Evolutionary conservation across 2,329 filamentous ascomycete species (phyloP).

Genomic region (Penicillium corylophilum): DNA sequence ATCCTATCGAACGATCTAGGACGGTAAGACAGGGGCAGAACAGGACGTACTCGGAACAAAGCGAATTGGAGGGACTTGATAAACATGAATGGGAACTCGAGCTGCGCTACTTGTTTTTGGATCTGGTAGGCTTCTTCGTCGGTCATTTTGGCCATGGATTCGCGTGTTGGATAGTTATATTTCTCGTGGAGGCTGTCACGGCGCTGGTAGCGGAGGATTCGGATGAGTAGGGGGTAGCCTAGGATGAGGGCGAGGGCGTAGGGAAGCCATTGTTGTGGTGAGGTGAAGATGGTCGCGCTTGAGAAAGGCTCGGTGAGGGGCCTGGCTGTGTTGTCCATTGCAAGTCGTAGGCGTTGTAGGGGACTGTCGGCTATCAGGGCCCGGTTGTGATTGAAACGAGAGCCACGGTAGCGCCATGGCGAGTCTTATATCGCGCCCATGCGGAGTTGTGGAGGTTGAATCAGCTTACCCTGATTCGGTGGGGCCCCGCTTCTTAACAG

Average conservation of each 20-base stretch:
- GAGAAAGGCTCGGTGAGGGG: constrained; percentile 2
- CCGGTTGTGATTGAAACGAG: background rate
- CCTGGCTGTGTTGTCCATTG: constrained; percentile 9
- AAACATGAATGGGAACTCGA: constrained; percentile 58
- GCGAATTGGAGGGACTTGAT: constrained; percentile 57
- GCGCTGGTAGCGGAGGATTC: constrained; percentile 31
- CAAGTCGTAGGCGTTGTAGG: too few species aligned
- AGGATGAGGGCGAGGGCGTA: constrained; percentile 24
- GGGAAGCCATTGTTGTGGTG: constrained; percentile 20
- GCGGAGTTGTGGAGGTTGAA: background rate
- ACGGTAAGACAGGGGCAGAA: too few species aligned
- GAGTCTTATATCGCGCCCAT: background rate
- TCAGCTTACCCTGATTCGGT: background rate
- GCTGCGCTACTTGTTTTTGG: constrained; percentile 43
- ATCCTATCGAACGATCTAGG: too few species aligned
- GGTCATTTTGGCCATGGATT: constrained; percentile 54
- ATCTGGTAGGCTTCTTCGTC: constrained; percentile 55
- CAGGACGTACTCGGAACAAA: constrained; percentile 53
- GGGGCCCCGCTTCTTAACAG: background rate
- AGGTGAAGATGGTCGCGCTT: constrained; percentile 1
- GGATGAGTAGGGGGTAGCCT: constrained; percentile 29
- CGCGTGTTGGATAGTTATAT: constrained; percentile 47
- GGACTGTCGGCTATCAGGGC: background rate
- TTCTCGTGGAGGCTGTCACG: constrained; percentile 41
- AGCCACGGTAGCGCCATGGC: background rate